Percentiles rank a stretch among this genome's conserved stretches.
phyloP scores from a whole-genome alignment of 2,329 filamentous ascomycete genomes.

The Cladosporium sphaerospermum region DNA sequence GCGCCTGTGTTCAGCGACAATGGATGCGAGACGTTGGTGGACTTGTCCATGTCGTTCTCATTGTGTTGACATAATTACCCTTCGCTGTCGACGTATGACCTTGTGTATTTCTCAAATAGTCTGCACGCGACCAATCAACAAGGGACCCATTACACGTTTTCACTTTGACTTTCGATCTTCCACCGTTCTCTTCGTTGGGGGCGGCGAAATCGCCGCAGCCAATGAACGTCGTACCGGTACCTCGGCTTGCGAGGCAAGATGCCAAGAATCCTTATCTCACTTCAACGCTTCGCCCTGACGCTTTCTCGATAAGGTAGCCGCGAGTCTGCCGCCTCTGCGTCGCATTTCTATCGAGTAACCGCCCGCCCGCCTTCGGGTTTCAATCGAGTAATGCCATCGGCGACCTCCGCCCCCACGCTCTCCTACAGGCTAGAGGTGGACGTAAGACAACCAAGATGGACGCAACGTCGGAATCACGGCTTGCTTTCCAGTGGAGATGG shows the following conservation, averaged over 20 bases:
- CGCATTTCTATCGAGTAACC: slow-evolving; percentile 7
- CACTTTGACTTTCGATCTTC: no score
- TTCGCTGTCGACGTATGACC: background rate
- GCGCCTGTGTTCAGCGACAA: background rate
- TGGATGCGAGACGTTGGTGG: background rate
- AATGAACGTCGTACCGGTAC: background rate
- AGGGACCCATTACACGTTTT: no score
- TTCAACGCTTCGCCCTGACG: background rate
- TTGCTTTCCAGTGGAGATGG: background rate
- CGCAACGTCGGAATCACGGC: no score
- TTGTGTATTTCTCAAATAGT: background rate
- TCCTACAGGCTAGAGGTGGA: no score
- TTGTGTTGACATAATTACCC: no score
- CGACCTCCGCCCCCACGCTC: background rate
- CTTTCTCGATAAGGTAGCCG: slow-evolving; percentile 2
- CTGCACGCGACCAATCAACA: no score
- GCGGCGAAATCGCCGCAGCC: no score
- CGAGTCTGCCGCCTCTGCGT: background rate
- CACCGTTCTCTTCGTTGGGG: no score
- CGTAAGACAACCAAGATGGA: no score
- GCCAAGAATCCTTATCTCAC: slow-evolving; percentile 3
- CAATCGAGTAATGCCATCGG: slow-evolving; percentile 11
- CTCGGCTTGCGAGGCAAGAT: background rate
- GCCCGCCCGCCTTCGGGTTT: background rate
- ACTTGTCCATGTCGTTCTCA: background rate